Conservation (phyloP, 2,329 filamentous ascomycete genomes). For the Phialophora verrucosa region DNA sequence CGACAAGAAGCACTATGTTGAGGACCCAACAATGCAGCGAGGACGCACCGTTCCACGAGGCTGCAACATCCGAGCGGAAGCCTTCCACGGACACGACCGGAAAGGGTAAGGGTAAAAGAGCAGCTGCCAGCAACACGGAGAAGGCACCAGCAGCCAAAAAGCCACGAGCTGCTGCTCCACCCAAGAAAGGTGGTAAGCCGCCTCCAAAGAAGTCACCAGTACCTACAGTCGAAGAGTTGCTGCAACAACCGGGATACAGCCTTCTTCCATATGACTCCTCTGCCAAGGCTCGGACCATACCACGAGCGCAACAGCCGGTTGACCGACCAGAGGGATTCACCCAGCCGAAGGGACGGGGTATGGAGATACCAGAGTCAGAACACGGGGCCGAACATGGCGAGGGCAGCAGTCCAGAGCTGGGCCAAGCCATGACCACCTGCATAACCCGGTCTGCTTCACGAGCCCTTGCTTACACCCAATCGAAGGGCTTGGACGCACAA, state of each 20-base stretch:
- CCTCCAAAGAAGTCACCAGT: slow-evolving; percentile 23
- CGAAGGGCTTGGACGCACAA: background rate
- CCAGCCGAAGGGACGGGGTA: background rate
- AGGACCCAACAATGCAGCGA: background rate
- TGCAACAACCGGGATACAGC: slow-evolving; percentile 21
- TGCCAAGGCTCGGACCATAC: background rate
- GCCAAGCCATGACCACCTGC: slow-evolving; percentile 3
- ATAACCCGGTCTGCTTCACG: slow-evolving; percentile 20
- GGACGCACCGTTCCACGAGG: background rate
- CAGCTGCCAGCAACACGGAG: slow-evolving; percentile 12
- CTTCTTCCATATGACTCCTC: slow-evolving; percentile 5
- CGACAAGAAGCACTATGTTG: background rate
- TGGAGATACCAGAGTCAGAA: slow-evolving; percentile 24
- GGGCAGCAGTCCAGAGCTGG: slow-evolving; percentile 14
- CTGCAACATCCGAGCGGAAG: background rate
- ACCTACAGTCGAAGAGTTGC: slow-evolving; percentile 32
- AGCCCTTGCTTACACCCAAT: slow-evolving; percentile 3
- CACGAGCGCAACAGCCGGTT: background rate
- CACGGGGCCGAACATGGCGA: background rate
- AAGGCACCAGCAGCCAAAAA: slow-evolving; percentile 28
- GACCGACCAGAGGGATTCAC: background rate
- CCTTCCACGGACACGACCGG: slow-evolving; percentile 4
- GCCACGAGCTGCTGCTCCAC: slow-evolving; percentile 20
- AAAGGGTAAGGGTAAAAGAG: slow-evolving; percentile 26
- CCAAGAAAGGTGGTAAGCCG: slow-evolving; percentile 18